A percentile compares a stretch with the other conserved stretches of the same genome.
These are phyloP conservation scores for Pythium phragmiticola DNA, from an alignment of 352 stramenopile genomes.

Conservation along the genomic window DNA sequence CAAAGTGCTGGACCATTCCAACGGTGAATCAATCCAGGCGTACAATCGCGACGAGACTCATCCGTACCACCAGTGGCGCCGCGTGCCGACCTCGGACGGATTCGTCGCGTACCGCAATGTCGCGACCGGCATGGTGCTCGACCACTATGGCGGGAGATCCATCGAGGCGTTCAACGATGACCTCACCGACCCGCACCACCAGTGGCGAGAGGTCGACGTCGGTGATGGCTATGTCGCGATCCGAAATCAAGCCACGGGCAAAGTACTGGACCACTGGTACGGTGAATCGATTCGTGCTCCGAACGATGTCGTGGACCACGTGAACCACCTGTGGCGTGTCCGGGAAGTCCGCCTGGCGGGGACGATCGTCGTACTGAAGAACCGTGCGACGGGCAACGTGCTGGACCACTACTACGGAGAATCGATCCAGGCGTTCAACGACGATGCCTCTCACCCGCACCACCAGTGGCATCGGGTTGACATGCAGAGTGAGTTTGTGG, in stretches of 20 bases:
- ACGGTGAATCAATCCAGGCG: conserved; percentile 14
- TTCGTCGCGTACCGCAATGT: conserved; percentile 18
- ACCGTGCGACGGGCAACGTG: conserved; percentile 18
- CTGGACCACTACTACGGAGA: conserved; percentile 20
- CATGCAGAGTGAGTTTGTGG: not conserved
- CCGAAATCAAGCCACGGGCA: conserved; percentile 5
- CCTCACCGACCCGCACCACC: not conserved
- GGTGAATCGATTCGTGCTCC: not conserved
- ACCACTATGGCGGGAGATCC: conserved; percentile 2
- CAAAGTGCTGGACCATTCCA: conserved; percentile 22
- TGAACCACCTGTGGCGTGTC: not conserved
- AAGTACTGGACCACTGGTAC: conserved; percentile 19
- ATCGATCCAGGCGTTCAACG: conserved; percentile 15
- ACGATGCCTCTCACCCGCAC: conserved; percentile 1
- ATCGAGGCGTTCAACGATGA: conserved; percentile 10
- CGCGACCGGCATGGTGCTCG: conserved; percentile 8
- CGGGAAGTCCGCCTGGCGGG: not conserved
- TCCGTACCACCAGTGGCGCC: conserved; percentile 13
- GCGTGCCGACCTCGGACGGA: not conserved
- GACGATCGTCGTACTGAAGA: conserved; percentile 20
- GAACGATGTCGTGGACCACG: not conserved
- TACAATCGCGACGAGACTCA: conserved; percentile 8
- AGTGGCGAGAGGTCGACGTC: conserved; percentile 9
- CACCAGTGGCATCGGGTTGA: conserved; percentile 10
- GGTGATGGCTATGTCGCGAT: conserved; percentile 5